These are phyloP conservation scores for Trametes villosa DNA, from an alignment of 768 basidiomycete species.

Conservation along the genomic window DNA sequence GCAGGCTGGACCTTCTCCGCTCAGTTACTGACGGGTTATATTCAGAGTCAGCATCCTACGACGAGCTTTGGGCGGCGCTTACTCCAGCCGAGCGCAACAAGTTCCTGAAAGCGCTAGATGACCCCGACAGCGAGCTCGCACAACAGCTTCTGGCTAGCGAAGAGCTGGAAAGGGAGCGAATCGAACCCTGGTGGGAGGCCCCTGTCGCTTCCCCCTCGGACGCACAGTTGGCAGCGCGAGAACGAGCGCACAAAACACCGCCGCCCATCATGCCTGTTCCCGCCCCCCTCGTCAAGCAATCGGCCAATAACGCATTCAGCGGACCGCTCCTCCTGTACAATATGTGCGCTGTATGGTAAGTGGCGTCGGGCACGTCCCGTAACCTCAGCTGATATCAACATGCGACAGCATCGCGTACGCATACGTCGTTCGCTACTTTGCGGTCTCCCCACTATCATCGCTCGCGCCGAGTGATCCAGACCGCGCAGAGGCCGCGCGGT, in stretches of 20 bases:
- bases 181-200: constrained; percentile 77
- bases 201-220: constrained; percentile 12
- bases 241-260: constrained; percentile 35
- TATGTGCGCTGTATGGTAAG: constrained; percentile 68
- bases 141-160: constrained; percentile 62
- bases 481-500: constrained; percentile 46
- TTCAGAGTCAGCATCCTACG: constrained; percentile 58
- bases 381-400: background rate
- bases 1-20: too few species aligned
- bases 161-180: constrained; percentile 52
- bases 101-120: constrained; percentile 60
- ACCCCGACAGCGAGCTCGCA: constrained; percentile 66
- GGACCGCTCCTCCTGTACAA: constrained; percentile 63
- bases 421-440: constrained; percentile 65
- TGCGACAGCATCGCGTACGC: constrained; percentile 65
- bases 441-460: constrained; percentile 58
- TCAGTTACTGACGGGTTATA: background rate
- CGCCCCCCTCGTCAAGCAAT: constrained; percentile 44
- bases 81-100: constrained; percentile 60
- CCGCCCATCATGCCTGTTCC: constrained; percentile 56
- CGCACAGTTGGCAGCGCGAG: background rate
- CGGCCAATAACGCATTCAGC: constrained; percentile 13
- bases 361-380: background rate
- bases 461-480: constrained; percentile 47
- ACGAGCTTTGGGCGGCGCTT: constrained; percentile 64